phyloP scores from a whole-genome alignment of 192 early-diverging fungal species.

The Gigaspora rosea region DNA sequence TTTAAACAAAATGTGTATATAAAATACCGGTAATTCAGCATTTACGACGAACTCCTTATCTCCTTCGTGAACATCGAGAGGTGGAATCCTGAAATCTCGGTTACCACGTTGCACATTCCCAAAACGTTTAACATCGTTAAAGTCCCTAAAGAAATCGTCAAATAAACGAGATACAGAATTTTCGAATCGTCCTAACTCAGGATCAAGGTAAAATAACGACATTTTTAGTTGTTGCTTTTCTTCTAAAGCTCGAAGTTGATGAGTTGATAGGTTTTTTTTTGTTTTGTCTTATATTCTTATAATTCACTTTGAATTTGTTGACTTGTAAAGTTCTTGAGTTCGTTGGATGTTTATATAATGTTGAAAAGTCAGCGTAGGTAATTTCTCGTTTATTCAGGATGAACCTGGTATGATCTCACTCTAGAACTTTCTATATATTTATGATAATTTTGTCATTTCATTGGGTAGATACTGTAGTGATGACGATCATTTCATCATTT shows the following conservation, averaged over 20 bases:
- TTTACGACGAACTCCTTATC: neutral
- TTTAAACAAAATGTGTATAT: neutral
- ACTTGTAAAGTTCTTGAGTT: too few relatives aligned
- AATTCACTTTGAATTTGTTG: too few relatives aligned
- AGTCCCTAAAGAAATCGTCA: slow-evolving; percentile 9
- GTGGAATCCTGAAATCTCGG: neutral
- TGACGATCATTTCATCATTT: too few relatives aligned
- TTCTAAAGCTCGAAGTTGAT: neutral
- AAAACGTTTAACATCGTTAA: neutral
- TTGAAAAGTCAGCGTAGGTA: too few relatives aligned
- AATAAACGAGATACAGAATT: neutral
- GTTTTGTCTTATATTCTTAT: neutral
- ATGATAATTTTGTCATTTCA: too few relatives aligned
- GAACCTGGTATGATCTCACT: too few relatives aligned
- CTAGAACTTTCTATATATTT: too few relatives aligned
- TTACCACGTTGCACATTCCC: neutral
- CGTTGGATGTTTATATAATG: too few relatives aligned
- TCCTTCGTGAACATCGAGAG: slow-evolving; percentile 2
- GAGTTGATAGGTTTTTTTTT: neutral
- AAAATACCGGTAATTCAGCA: slow-evolving; percentile 11
- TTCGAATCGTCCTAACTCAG: neutral
- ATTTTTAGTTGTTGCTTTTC: neutral
- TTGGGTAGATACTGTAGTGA: too few relatives aligned
- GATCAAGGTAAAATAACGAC: neutral
- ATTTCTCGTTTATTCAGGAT: too few relatives aligned